phyloP scores from a whole-genome alignment of 148 eudicot genomes.

The Tetragonia tetragonoides region DNA sequence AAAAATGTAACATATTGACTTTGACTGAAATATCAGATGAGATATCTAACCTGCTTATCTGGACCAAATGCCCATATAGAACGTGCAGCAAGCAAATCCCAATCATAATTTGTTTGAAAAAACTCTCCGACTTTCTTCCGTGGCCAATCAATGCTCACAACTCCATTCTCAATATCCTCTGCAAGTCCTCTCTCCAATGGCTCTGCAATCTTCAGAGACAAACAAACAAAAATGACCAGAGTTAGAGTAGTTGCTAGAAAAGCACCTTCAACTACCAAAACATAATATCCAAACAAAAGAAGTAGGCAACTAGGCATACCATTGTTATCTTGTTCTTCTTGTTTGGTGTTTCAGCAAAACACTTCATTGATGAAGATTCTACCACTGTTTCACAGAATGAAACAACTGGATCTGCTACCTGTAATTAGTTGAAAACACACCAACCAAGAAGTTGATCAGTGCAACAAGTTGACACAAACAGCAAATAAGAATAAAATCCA shows the following conservation, averaged over 20 bases:
- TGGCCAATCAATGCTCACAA: conserved; percentile 94
- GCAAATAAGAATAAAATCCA: neutral
- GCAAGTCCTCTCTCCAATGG: conserved; percentile 98
- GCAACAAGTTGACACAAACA: neutral
- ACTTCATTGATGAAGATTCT: conserved; percentile 96
- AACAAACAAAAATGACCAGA: neutral
- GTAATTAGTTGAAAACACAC: neutral
- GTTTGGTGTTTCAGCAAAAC: conserved; percentile 98
- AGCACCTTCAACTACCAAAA: neutral
- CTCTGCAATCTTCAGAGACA: conserved; percentile 72
- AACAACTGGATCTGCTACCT: conserved; percentile 99
- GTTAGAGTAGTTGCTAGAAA: conserved; percentile 4
- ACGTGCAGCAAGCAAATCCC: conserved; percentile 99
- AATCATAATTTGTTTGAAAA: conserved; percentile 89
- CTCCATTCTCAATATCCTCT: conserved; percentile 88
- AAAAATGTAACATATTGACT: neutral
- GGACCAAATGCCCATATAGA: conserved; percentile 99
- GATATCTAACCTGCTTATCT: conserved; percentile 72
- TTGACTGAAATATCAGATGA: neutral
- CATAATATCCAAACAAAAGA: neutral
- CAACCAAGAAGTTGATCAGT: neutral
- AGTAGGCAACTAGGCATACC: conserved; percentile 44
- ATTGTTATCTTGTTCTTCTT: conserved; percentile 93
- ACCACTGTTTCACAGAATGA: conserved; percentile 99
- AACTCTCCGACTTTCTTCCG: conserved; percentile 85